Percentiles rank a stretch among this genome's conserved stretches.
These are phyloP conservation scores for Erythrobasidium hasegawianum DNA, from an alignment of 1,284 basidiomycete genomes.

Conservation along the genomic window DNA sequence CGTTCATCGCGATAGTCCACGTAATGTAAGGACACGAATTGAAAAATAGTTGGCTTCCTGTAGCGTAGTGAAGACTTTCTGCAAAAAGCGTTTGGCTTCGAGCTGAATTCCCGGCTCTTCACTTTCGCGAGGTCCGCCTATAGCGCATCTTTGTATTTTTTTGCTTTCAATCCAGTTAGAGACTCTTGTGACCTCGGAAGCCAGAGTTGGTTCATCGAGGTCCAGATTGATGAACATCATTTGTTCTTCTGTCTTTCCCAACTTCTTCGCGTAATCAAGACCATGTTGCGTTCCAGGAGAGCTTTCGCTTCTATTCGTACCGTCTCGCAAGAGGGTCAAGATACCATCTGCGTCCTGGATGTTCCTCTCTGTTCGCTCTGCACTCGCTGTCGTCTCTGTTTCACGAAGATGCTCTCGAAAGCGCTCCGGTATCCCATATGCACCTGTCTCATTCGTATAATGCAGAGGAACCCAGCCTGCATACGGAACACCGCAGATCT, in stretches of 20 bases:
- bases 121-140: slow-evolving; percentile 28
- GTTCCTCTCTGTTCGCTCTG: slow-evolving; percentile 28
- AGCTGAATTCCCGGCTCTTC: slow-evolving; percentile 21
- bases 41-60: too few species aligned
- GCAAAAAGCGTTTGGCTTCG: slow-evolving; percentile 13
- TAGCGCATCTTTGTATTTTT: slow-evolving; percentile 14
- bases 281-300: slow-evolving; percentile 26
- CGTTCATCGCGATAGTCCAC: too few species aligned
- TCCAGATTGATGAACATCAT: slow-evolving; percentile 23
- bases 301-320: not conserved
- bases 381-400: slow-evolving; percentile 4
- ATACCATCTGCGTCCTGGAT: slow-evolving; percentile 26
- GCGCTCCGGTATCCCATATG: slow-evolving; percentile 24
- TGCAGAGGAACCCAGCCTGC: slow-evolving; percentile 27
- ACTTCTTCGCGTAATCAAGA: slow-evolving; percentile 16
- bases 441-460: slow-evolving; percentile 26
- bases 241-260: slow-evolving; percentile 24
- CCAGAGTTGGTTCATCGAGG: not conserved
- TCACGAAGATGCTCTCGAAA: slow-evolving; percentile 11
- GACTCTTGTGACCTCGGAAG: not conserved
- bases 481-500: slow-evolving; percentile 7
- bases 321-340: slow-evolving; percentile 5
- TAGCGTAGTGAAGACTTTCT: slow-evolving; percentile 5
- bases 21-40: too few species aligned
- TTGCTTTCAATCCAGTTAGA: not conserved